Base-by-base conservation (phyloP, 331 rosid species). In the Acacia concinna region DNA sequence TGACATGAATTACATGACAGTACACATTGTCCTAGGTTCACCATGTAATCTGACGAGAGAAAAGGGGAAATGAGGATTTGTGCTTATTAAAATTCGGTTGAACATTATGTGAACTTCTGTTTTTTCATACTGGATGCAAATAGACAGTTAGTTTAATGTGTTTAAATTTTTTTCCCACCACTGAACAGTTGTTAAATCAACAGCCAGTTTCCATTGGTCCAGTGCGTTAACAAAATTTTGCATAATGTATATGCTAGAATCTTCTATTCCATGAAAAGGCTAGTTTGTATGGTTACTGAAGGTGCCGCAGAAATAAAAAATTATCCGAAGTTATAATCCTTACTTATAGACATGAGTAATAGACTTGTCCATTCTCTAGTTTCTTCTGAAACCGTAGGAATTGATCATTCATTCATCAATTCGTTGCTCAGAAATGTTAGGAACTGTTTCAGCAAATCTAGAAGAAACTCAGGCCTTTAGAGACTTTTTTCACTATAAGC, bases 231-330 rank as follows among this genome's bases (percentile, higher is more conserved):
- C 3, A 46, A 49, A 25, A 68, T 6, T 41, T 20, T 68, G 40
- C 38, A 44, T 38, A 11, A 68, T 44, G 59, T 28, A 27, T 44
- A 13, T 14, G 9, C 37, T 3, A 27, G 40, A 27, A 70, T 43
- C 59, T 44, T 32, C 38, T 44, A n/a, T 44, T 81, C 34, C 67
- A 40, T 51, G 15, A 32, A 28, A 2, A 57, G 71, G 71, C 8
- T 27, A 0, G 65, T 81, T 30, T 23, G 68, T 68, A 27, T 68
- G 6, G 31, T 60, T 60, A 30, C 12, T 60, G 57, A 60, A 25
- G 69, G 79, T 60, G 71, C 57, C 2, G 14, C 34, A 32, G 6
- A 82, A 74, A 69, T 43, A 25, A 31, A 78, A 62, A 30, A 60
- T 60, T 37, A 30, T 60, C 38, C 0, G 4, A 28, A 60, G 38